phyloP scores from a whole-genome alignment of 495 filamentous ascomycete genomes.

The Arthonia radiata region DNA sequence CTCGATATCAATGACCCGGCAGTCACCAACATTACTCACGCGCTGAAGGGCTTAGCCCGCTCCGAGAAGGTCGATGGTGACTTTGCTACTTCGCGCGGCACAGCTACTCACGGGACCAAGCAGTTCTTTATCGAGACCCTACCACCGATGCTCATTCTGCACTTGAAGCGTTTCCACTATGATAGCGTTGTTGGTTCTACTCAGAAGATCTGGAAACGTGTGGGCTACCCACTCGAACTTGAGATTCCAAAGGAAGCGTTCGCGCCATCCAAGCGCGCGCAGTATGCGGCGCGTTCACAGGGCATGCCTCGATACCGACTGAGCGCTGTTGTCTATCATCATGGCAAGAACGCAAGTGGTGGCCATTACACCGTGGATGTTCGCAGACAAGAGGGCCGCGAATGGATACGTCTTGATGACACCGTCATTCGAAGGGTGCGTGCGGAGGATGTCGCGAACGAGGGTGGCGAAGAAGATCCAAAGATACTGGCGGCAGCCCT shows the following conservation, averaged over 20 bases:
- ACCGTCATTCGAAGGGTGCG: constrained; percentile 68
- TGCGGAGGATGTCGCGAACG: constrained; percentile 77
- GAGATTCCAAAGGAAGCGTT: constrained; percentile 91
- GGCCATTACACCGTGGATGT: constrained; percentile 97
- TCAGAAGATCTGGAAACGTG: constrained; percentile 95
- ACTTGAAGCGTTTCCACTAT: constrained; percentile 93
- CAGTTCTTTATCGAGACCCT: constrained; percentile 87
- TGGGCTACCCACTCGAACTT: constrained; percentile 82
- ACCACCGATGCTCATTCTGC: constrained; percentile 78
- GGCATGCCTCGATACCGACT: constrained; percentile 59
- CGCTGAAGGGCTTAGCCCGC: constrained; percentile 58
- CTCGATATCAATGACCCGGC: constrained; percentile 74
- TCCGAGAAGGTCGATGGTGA: constrained; percentile 69
- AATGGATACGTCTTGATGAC: constrained; percentile 92
- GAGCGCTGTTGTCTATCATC: constrained; percentile 87
- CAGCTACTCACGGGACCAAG: constrained; percentile 57
- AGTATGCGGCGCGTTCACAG: constrained; percentile 28
- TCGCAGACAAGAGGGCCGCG: constrained; percentile 69
- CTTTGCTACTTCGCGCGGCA: constrained; percentile 59
- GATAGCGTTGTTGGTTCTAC: constrained; percentile 73
- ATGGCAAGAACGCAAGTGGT: constrained; percentile 81
- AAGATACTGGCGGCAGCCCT: constrained; percentile 38
- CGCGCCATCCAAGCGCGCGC: constrained; percentile 43
- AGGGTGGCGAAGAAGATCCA: constrained; percentile 53
- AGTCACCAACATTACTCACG: constrained; percentile 76